Evolutionary conservation across 1,284 basidiomycete genomes (phyloP), one percentile per base, ranked within the genome.

Genomic region (Entoloma clypeatum): DNA sequence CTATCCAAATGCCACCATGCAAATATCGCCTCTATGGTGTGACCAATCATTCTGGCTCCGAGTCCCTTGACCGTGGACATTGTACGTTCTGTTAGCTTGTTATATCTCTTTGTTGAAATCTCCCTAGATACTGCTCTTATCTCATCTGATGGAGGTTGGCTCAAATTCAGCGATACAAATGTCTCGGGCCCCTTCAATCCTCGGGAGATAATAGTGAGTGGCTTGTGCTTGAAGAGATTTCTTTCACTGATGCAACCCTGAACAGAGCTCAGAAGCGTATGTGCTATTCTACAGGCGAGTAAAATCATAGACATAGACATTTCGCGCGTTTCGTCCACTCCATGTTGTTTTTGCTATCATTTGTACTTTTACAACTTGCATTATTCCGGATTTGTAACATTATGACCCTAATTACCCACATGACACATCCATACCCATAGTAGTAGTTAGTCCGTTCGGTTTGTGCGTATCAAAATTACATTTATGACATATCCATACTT

Each of bases 31-130:
- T 94, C 49, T 95, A 93, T 58, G 91, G 74, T 7, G 91, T 94
- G 17, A 92, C 87, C 36, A 95, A 96, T 61, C 93, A 97, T 65
- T 89, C 83, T 60, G 93, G 93, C 5, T 92, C 83, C 57, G n/a
- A n/a, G n/a, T n/a, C n/a, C n/a, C 64, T 96, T 44, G 90, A 81
- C 54, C 88, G 86, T 52, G 93, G 93, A 1, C 93, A 97, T 64
- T 97, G 92, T 95, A 56, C 67, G 91, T 75, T 22, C 5, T 32
- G 14, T 35, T 23, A 14, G n/a, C 9, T 35, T 41, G 10, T 36
- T 31, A 25, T 30, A 14, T 29, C 32, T 21, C 5, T 7, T 24
- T 36, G 21, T 36, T 50, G n/a, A 40, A 28, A 10, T 21, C 33
- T 36, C 30, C 41, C 30, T 52, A 92, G 91, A 94, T 62, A 94